Conservation (phyloP, 2,329 filamentous ascomycete genomes). For the Nemania bipapillata region DNA sequence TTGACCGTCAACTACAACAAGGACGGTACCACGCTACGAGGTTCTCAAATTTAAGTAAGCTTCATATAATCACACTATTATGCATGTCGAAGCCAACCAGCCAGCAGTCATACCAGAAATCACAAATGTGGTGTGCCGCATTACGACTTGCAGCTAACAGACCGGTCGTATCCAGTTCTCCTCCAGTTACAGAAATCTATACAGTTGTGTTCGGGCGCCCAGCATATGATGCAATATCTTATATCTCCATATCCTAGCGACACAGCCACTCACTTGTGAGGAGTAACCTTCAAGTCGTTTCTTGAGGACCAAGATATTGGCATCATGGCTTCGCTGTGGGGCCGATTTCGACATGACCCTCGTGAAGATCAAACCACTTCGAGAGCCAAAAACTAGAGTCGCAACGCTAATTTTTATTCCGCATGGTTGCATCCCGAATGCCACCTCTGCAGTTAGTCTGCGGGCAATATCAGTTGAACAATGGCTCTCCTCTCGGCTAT, state of each 20-base stretch:
- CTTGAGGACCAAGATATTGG: not conserved
- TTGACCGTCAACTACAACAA: not conserved
- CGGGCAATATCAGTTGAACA: not conserved
- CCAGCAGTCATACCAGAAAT: not conserved
- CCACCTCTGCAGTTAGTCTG: not conserved
- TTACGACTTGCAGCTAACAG: constrained; percentile 11
- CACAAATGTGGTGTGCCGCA: not conserved
- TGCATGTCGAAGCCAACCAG: not conserved
- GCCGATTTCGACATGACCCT: not conserved
- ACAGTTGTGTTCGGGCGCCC: too few species aligned
- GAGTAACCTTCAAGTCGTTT: not conserved
- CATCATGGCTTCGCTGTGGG: not conserved
- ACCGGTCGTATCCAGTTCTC: not conserved
- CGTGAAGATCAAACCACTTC: constrained; percentile 18
- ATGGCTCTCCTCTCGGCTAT: constrained; percentile 1
- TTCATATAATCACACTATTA: not conserved
- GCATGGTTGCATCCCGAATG: constrained; percentile 12
- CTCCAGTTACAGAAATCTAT: constrained; percentile 2
- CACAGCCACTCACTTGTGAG: not conserved
- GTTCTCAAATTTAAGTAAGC: not conserved
- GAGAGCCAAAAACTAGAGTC: not conserved
- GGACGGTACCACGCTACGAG: not conserved
- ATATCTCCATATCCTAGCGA: not conserved
- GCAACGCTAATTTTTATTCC: not conserved
- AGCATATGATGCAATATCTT: too few species aligned